These are phyloP conservation scores for Nemophila menziesii DNA, from an alignment of 257 asterid genomes.

Conservation along the genomic window DNA sequence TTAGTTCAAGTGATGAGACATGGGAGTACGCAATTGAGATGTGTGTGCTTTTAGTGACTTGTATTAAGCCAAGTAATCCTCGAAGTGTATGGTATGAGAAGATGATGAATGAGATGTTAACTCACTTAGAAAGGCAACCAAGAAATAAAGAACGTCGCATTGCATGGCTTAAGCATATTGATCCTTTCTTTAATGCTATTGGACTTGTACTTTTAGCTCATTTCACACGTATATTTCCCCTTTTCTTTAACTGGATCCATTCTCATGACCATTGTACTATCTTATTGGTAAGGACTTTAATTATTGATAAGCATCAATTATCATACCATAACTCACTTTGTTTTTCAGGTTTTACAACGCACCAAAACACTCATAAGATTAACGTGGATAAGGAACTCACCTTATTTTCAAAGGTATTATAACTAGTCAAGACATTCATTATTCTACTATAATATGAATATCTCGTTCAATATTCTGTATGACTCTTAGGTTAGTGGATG, in stretches of 20 bases:
- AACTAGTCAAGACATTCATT: slow-evolving; percentile 1
- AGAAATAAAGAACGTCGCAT: slow-evolving; percentile 70
- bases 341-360: slow-evolving; percentile 64
- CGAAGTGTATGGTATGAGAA: slow-evolving; percentile 91
- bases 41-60: slow-evolving; percentile 67
- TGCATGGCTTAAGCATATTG: slow-evolving; percentile 68
- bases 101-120: slow-evolving; percentile 70
- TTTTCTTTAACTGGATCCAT: slow-evolving; percentile 87
- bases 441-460: slow-evolving; percentile 2
- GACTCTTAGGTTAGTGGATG: slow-evolving; percentile 65
- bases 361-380: slow-evolving; percentile 43
- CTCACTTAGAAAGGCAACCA: slow-evolving; percentile 90
- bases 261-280: slow-evolving; percentile 83
- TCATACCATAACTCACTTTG: slow-evolving; percentile 3
- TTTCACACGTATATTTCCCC: slow-evolving; percentile 76
- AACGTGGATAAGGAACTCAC: slow-evolving; percentile 82
- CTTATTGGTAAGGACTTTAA: slow-evolving; percentile 42
- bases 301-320: not conserved
- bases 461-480: not conserved
- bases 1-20: slow-evolving; percentile 73
- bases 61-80: slow-evolving; percentile 62
- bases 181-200: slow-evolving; percentile 49
- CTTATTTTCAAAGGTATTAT: slow-evolving; percentile 63
- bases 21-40: slow-evolving; percentile 74
- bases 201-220: slow-evolving; percentile 75